Percentiles rank a stretch among this genome's conserved stretches.
Conservation (phyloP, 2,329 filamentous ascomycete genomes). For the Didymella keratinophila region DNA sequence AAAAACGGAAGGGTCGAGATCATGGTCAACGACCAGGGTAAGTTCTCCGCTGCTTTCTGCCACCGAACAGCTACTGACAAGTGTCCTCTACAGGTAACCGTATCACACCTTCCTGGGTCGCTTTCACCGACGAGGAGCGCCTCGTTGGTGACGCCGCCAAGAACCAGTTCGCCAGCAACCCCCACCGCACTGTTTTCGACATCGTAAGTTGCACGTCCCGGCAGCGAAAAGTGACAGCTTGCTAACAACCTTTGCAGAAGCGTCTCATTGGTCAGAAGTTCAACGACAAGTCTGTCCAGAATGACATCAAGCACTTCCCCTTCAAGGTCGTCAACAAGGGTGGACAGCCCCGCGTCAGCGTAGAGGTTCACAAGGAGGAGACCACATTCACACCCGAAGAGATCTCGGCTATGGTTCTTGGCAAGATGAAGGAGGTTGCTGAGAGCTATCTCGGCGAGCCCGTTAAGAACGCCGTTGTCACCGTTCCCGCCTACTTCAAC, state of each 20-base stretch:
- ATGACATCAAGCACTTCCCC: constrained; percentile 97
- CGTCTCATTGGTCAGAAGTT: constrained; percentile 62
- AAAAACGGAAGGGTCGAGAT: constrained; percentile 55
- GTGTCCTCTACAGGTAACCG: constrained; percentile 48
- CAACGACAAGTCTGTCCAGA: constrained; percentile 75
- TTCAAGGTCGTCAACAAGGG: constrained; percentile 92
- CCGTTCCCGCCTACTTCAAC: constrained; percentile 97
- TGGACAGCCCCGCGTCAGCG: constrained; percentile 86
- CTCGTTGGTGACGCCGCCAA: constrained; percentile 87
- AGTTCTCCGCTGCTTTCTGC: constrained; percentile 13
- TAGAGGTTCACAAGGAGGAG: constrained; percentile 69
- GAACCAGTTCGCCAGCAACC: constrained; percentile 59
- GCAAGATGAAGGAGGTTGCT: constrained; percentile 79
- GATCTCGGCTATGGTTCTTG: constrained; percentile 76
- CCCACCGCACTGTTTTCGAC: constrained; percentile 58
- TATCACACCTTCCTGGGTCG: constrained; percentile 76
- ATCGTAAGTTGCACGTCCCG: constrained; percentile 40
- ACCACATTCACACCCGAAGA: constrained; percentile 84
- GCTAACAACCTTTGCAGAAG: constrained; percentile 53
- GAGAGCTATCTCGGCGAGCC: constrained; percentile 83
- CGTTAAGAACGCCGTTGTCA: constrained; percentile 88
- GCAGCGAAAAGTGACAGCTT: neutral
- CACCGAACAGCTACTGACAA: constrained; percentile 30
- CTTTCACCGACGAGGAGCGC: constrained; percentile 95
- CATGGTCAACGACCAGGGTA: constrained; percentile 55